Evolutionary conservation across 2,329 filamentous ascomycete genomes (phyloP), one percentile per base, ranked within the genome.

Genomic region (Arthrocladium fulminans): DNA sequence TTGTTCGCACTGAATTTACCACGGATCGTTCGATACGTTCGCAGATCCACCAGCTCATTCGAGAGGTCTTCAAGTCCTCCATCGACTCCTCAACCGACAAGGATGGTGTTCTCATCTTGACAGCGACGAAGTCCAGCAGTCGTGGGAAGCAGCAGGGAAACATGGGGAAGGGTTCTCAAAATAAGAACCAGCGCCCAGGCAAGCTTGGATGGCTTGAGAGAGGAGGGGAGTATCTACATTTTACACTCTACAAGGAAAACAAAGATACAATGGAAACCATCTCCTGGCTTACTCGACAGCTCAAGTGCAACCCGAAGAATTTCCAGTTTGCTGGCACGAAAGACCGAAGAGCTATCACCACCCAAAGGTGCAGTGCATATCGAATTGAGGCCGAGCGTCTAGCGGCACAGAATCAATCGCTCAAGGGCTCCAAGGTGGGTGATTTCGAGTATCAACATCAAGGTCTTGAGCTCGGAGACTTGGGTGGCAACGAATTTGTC

Each of bases 191-290:
- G 30, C 56, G 56, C 41, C 63, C 65, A 43, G 67, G 70, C 38
- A 76, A 74, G 56, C 59, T 77, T 29, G 72, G 70, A 45, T 85
- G 81, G 81, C 70, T 79, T 46, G 80, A 84, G 55, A 69, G 82
- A 35, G 81, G 75, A n/a, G 87, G 85, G 15, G 83, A 88, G 42
- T 92, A 87, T 64, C 71, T 95, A 12, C 88, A 95, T 65, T 94
- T 95, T 64, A 90, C 86, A 0, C 73, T 96, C 45, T 94, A 90
- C 77, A 96, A 96, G 69, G 89, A 95, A 69, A 96, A 96, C 69
- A 89, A 90, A 62, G 89, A 96, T 63, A 96, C 89, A 1, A 94
- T 95, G 86, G 89, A 96, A 59, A 83, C 87, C 0, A 74, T 94
- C 46, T 83, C 80, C 46, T 86, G 84, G 60, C 76, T 96, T 34